Evolutionary conservation across 2,329 filamentous ascomycete species (phyloP).

Genomic region (Stagonosporopsis vannaccii): DNA sequence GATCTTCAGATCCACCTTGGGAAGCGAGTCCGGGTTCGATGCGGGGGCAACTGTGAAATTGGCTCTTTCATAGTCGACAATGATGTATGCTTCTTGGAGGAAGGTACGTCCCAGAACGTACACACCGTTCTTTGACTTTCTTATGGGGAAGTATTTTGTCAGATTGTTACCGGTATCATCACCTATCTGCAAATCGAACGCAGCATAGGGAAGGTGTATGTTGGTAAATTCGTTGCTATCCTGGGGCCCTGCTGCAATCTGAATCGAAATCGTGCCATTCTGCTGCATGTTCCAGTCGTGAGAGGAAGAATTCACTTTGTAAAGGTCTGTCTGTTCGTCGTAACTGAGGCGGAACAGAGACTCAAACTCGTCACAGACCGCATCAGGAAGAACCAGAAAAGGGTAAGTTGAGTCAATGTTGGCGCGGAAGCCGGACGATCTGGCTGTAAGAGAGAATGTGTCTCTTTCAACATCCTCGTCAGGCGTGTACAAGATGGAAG

Average conservation of each 20-base stretch:
- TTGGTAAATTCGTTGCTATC: conserved; percentile 19
- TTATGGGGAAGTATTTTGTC: conserved; percentile 44
- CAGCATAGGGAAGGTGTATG: conserved; percentile 40
- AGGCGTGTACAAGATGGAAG: conserved; percentile 34
- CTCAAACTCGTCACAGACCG: conserved; percentile 49
- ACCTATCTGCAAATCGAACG: conserved; percentile 32
- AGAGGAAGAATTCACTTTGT: conserved; percentile 41
- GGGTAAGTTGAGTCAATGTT: conserved; percentile 50
- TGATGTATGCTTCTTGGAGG: conserved; percentile 48
- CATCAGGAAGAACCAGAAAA: conserved; percentile 41
- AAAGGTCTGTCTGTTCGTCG: conserved; percentile 41
- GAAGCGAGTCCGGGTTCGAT: conserved; percentile 30
- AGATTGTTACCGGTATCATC: conserved; percentile 19
- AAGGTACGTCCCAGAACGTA: conserved; percentile 46
- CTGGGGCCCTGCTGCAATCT: conserved; percentile 22
- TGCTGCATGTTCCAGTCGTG: conserved; percentile 32
- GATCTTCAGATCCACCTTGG: conserved; percentile 24
- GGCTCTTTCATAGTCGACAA: conserved; percentile 47
- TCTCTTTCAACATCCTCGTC: conserved; percentile 18
- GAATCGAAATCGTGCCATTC: conserved; percentile 37
- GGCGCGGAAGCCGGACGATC: conserved; percentile 14
- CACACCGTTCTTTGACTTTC: conserved; percentile 30
- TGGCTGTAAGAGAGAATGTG: not conserved
- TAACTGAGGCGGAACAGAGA: conserved; percentile 46
- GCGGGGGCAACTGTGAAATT: conserved; percentile 46